These are phyloP conservation scores for Hansenula lynferdii DNA, from an alignment of 1,139 yeast genomes.

Conservation along the genomic window DNA sequence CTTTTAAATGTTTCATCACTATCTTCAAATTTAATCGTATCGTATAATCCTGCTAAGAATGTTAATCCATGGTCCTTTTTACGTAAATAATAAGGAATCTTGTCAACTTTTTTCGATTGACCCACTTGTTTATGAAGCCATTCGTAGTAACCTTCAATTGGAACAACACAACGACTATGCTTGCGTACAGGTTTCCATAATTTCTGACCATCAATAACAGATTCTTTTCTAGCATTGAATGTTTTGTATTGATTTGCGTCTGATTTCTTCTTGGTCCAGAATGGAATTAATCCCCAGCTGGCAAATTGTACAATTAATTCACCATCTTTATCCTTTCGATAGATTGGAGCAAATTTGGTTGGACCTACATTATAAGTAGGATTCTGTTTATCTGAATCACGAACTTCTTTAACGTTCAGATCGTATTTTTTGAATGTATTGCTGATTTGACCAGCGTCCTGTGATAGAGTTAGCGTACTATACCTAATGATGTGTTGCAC, in stretches of 20 bases:
- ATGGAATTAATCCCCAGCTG: conserved; percentile 62
- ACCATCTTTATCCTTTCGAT: conserved; percentile 18
- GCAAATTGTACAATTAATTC: conserved; percentile 32
- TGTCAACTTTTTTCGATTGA: conserved; percentile 28
- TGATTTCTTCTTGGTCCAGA: conserved; percentile 37
- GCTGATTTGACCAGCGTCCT: conserved; percentile 10
- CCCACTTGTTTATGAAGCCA: conserved; percentile 45
- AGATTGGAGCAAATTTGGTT: conserved; percentile 42
- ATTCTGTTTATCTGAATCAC: conserved; percentile 8
- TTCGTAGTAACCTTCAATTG: conserved; percentile 82
- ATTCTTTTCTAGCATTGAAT: conserved; percentile 65
- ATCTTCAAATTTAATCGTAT: conserved; percentile 26
- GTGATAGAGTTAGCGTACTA: background rate
- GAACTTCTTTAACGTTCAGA: conserved; percentile 17
- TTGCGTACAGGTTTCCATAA: conserved; percentile 47
- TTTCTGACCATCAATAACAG: conserved; percentile 36
- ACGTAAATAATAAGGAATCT: conserved; percentile 61
- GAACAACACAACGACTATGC: conserved; percentile 57
- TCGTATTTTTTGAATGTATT: conserved; percentile 17
- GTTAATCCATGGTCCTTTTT: conserved; percentile 47
- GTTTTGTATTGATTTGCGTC: conserved; percentile 33
- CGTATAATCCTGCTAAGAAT: conserved; percentile 69
- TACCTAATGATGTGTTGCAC: too few relatives aligned
- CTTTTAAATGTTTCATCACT: conserved; percentile 36
- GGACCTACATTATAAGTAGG: conserved; percentile 48